These are phyloP conservation scores for Penicillium glabrum DNA, from an alignment of 2,329 filamentous ascomycete genomes.

Conservation along the genomic window DNA sequence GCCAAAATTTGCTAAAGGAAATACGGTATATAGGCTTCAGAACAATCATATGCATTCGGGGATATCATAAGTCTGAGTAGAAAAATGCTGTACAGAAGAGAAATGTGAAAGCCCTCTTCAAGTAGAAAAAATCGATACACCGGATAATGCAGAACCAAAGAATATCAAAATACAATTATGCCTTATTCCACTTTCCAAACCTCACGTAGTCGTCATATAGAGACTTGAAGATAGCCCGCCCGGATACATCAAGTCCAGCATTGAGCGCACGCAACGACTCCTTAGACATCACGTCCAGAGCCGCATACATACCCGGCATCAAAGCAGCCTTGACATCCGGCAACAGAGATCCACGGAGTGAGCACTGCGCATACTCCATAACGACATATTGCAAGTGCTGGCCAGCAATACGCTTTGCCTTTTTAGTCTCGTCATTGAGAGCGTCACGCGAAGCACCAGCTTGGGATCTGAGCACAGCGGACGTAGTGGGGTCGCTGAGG, in stretches of 20 bases:
- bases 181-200: constrained; percentile 50
- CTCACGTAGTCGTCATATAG: constrained; percentile 54
- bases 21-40: background rate
- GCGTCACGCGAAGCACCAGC: constrained; percentile 40
- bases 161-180: constrained; percentile 22
- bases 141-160: constrained; percentile 3
- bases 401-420: constrained; percentile 57
- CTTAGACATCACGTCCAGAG: constrained; percentile 54
- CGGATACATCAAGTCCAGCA: constrained; percentile 51
- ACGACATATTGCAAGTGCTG: constrained; percentile 60
- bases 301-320: constrained; percentile 52
- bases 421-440: constrained; percentile 61
- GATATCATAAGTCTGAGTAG: constrained; percentile 26
- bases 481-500: constrained; percentile 62
- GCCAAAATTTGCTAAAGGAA: too few relatives aligned
- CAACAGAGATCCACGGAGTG: constrained; percentile 51
- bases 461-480: constrained; percentile 48
- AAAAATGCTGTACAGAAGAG: constrained; percentile 18
- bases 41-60: constrained; percentile 24
- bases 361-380: constrained; percentile 56
- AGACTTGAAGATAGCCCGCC: constrained; percentile 53
- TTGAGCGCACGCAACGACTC: constrained; percentile 54
- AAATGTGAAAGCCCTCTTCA: background rate
- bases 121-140: background rate
- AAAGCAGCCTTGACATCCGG: constrained; percentile 55